Evolutionary conservation across 345 rosid species (phyloP).

Genomic region (Pistacia atlantica): DNA sequence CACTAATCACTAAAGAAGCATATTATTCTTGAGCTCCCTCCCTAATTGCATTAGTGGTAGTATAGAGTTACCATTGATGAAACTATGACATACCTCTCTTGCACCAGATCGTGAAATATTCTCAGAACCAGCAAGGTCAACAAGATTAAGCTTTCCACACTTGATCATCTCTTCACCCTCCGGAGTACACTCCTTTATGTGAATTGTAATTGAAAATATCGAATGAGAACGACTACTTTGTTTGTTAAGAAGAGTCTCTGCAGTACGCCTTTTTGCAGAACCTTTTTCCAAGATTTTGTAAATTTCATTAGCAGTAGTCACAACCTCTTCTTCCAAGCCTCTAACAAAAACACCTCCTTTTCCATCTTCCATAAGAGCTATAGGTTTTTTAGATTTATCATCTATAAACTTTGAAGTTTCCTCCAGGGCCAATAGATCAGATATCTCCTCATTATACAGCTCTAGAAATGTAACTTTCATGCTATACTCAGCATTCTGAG

Average conservation of each 20-base stretch:
- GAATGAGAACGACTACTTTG: slow-evolving; percentile 99
- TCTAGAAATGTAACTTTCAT: slow-evolving; percentile 98
- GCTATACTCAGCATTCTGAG: slow-evolving; percentile 89
- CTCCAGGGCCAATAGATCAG: slow-evolving; percentile 95
- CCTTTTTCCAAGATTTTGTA: slow-evolving; percentile 97
- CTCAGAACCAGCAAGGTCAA: slow-evolving; percentile 99
- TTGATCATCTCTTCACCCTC: slow-evolving; percentile 99
- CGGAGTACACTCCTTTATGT: slow-evolving; percentile 91
- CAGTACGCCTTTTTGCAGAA: slow-evolving; percentile 95
- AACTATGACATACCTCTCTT: slow-evolving; percentile 63
- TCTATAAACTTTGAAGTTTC: slow-evolving; percentile 78
- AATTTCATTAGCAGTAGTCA: slow-evolving; percentile 89
- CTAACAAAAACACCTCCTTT: slow-evolving; percentile 97
- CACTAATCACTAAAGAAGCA: not conserved
- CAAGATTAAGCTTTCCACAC: slow-evolving; percentile 97
- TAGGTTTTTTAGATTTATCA: slow-evolving; percentile 90
- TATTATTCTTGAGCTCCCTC: not conserved
- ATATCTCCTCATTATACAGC: slow-evolving; percentile 91
- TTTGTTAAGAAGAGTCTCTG: slow-evolving; percentile 98
- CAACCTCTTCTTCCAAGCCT: slow-evolving; percentile 98
- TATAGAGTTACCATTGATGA: not conserved
- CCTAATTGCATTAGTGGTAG: not conserved
- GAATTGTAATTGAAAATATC: slow-evolving; percentile 94
- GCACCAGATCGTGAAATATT: slow-evolving; percentile 99
- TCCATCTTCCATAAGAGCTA: slow-evolving; percentile 99